Percentiles rank a stretch among this genome's conserved stretches.
phyloP scores from a whole-genome alignment of 2,329 filamentous ascomycete species.

The Colletotrichum caudatum region DNA sequence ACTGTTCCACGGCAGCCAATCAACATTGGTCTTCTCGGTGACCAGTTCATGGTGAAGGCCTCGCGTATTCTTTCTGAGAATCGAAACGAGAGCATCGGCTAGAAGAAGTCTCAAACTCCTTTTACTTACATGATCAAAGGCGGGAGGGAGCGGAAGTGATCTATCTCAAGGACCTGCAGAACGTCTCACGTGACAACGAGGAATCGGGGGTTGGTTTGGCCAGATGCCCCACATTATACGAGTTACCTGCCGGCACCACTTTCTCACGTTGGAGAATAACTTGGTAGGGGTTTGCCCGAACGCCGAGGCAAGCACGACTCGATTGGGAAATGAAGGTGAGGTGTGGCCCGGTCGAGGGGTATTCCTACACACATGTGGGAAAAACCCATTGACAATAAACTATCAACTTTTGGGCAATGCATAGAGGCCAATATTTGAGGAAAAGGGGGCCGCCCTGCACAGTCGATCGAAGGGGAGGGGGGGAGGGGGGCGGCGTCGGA shows the following conservation, averaged over 20 bases:
- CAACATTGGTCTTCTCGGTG: neutral
- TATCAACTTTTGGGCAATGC: neutral
- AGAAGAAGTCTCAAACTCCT: neutral
- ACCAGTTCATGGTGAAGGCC: neutral
- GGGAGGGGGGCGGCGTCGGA: conserved; percentile 6
- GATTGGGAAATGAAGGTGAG: neutral
- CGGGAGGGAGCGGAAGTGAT: no score
- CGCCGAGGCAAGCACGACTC: neutral
- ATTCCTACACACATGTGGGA: neutral
- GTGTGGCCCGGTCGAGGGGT: neutral
- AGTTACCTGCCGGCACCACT: neutral
- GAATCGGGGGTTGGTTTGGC: neutral
- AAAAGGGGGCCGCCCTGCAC: neutral
- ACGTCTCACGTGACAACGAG: neutral
- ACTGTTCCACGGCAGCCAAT: neutral
- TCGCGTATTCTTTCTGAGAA: neutral
- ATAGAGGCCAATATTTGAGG: neutral
- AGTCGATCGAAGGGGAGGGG: neutral
- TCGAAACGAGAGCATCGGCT: neutral
- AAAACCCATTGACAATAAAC: neutral
- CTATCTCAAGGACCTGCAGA: no score
- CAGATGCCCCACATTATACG: neutral
- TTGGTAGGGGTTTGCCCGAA: neutral
- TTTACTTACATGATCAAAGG: neutral
- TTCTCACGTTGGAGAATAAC: neutral